Base-by-base conservation (phyloP, 306 rosid genomes). In the Crotalaria pallida region DNA sequence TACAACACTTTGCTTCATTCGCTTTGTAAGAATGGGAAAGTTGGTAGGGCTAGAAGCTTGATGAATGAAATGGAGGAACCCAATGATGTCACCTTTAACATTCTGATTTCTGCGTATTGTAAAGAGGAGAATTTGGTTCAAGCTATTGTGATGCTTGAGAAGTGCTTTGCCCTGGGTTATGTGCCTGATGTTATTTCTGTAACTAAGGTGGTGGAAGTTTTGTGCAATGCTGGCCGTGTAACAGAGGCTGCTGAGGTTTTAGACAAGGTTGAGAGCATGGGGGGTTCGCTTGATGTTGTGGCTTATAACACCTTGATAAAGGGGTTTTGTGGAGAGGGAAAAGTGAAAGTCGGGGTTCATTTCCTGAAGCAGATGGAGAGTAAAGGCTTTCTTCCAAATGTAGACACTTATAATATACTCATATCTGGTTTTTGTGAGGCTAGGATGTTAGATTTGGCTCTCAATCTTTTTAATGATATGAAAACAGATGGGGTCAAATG, bases 21-120 rank as follows among this genome's bases (percentile, higher is more conserved):
- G 1, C 89, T 91, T 76, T 88, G 92, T 79, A 88, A 44, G 79
- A 88, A 88, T 69, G 90, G 96, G 9, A 88, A 86, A 65, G 82
- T 82, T 62, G 97, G 89, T 66, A 85, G 87, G 68, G 96, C 92
- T 10, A 91, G 97, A 73, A 91, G 89, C 77, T 85, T 91, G 90
- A 81, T 85, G 92, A 86, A 59, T 78, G 96, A 91, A 74, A 88
- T 86, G 77, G 81, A 56, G 56, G 77, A 66, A 1, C 88, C 83
- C 1, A 91, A 81, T 65, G 96, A 84, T 45, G 88, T 88, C 19
- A 86, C 96, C 7, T 88, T 77, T 63, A 88, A 88, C 57, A 65
- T 88, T 49, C 55, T 91, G 80, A 86, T 91, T 33, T 81, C 92
- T 33, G 85, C 61, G 13, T 91, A 88, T 58, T 88, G 90, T 36